Evolutionary conservation across 2,329 filamentous ascomycete species (phyloP).

Genomic region (Ophiostoma tasmaniense): DNA sequence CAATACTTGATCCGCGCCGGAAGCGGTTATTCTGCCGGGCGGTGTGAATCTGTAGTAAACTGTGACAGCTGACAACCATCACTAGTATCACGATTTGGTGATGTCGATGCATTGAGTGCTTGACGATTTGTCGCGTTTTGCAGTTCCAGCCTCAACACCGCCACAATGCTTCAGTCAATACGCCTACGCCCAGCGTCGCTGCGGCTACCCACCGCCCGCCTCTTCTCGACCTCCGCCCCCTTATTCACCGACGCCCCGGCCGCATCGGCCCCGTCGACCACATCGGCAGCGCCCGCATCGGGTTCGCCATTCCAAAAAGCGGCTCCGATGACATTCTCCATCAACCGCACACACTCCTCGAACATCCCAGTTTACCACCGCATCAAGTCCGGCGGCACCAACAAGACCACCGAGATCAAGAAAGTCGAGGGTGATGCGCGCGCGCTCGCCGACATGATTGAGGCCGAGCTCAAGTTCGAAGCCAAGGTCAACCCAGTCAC

Average conservation of each 20-base stretch:
- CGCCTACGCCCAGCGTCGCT: neutral
- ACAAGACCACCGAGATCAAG: conserved; percentile 65
- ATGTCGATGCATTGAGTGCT: neutral
- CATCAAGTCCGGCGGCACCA: conserved; percentile 65
- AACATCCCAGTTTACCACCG: conserved; percentile 71
- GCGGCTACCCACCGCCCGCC: conserved; percentile 6
- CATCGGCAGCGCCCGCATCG: neutral
- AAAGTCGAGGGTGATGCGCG: conserved; percentile 67
- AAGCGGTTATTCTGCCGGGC: conserved; percentile 20
- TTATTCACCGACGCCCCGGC: neutral
- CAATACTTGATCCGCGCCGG: conserved; percentile 14
- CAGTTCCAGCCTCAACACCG: neutral
- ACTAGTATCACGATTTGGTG: neutral
- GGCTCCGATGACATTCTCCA: conserved; percentile 45
- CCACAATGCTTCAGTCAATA: conserved; percentile 4
- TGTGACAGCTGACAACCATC: neutral
- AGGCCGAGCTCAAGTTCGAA: conserved; percentile 47
- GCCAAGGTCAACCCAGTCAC: conserved; percentile 52
- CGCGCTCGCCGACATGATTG: conserved; percentile 56
- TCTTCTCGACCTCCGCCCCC: neutral
- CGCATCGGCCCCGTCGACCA: neutral
- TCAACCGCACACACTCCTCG: conserved; percentile 61
- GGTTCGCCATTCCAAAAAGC: neutral
- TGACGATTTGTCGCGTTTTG: neutral
- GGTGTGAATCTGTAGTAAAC: conserved; percentile 11